Evolutionary conservation across 805 yeast species (phyloP), one percentile per base, ranked within the genome.

Genomic region (Candida alai): DNA sequence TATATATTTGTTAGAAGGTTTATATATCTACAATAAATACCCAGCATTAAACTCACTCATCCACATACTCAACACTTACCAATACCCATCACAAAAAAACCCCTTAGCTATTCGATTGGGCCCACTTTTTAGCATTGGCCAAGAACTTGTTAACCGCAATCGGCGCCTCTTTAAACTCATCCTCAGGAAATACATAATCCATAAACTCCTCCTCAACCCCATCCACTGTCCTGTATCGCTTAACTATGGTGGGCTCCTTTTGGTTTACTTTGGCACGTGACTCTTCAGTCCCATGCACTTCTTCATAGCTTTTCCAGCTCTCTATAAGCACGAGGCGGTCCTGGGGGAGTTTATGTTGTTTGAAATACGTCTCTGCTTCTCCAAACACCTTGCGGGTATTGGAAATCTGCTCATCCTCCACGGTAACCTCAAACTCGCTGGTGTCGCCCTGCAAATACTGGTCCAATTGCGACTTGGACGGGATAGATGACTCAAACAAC

Each of bases 171-270:
- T 43, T 43, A 5, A 12, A n/a, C 29, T 62, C 68, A 43, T 79
- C 84, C 28, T 80, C 84, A 1, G 89, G 85, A 47, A 83, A 86
- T 4, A 73, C 58, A 52, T 78, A 82, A 36, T 78, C 88, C 33
- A 65, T 48, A 43, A 66, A 67, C 45, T 79, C 86, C 39, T 73
- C 70, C 36, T 72, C 73, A 2, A 65, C 49, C 2, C 75, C 80
- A 25, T 54, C 58, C 30, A 67, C 73, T 4, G 51, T 54, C 30
- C 65, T 60, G 16, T 70, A 56, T 45, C 70, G 65, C 42, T 67
- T 74, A 13, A 73, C 71, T 8, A 71, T 48, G 6, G 63, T 58
- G 1, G 95, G 95, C 30, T 76, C 51, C 42, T 79, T 71, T 18
- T 54, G 54, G 6, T 51, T 51, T 4, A 80, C 67, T 5, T 39